A percentile compares a stretch with the other conserved stretches of the same genome.
Evolutionary conservation across 129 eudicot species (phyloP).

Genomic region (Tanacetum coccineum): DNA sequence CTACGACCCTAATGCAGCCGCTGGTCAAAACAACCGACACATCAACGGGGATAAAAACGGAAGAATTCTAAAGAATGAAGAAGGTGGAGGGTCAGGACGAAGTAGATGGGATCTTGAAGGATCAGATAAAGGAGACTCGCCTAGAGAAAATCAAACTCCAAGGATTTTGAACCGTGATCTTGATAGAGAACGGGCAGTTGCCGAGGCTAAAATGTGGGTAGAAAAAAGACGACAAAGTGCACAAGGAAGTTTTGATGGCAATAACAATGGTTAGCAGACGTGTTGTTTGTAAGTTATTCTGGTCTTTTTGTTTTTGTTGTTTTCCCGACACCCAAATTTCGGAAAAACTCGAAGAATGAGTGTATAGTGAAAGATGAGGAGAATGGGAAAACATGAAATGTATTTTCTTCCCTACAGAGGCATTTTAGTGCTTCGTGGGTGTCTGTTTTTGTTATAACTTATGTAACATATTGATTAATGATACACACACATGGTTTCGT

Average conservation of each 20-base stretch:
- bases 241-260: slow-evolving; percentile 68
- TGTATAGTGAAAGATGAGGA: slow-evolving; percentile 32
- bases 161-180: slow-evolving; percentile 63
- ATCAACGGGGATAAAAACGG: slow-evolving; percentile 38
- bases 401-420: slow-evolving; percentile 18
- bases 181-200: slow-evolving; percentile 89
- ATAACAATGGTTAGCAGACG: slow-evolving; percentile 27
- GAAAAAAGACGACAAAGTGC: slow-evolving; percentile 74
- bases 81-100: slow-evolving; percentile 74
- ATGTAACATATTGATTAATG: slow-evolving; percentile 23
- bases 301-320: not conserved
- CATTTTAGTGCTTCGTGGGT: slow-evolving; percentile 26
- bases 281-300: slow-evolving; percentile 17
- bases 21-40: slow-evolving; percentile 39
- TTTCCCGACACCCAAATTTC: slow-evolving; percentile 9
- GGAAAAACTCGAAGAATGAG: slow-evolving; percentile 18
- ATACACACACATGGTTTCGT: slow-evolving; percentile 17
- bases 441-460: slow-evolving; percentile 11
- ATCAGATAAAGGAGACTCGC: slow-evolving; percentile 80
- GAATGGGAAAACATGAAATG: slow-evolving; percentile 27
- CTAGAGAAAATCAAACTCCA: slow-evolving; percentile 62
- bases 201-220: slow-evolving; percentile 99
- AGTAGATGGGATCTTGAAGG: slow-evolving; percentile 76
- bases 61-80: slow-evolving; percentile 57
- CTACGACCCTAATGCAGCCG: slow-evolving; percentile 46